Conservation (phyloP, 148 eudicot species). For the Vaccinium myrtillus region DNA sequence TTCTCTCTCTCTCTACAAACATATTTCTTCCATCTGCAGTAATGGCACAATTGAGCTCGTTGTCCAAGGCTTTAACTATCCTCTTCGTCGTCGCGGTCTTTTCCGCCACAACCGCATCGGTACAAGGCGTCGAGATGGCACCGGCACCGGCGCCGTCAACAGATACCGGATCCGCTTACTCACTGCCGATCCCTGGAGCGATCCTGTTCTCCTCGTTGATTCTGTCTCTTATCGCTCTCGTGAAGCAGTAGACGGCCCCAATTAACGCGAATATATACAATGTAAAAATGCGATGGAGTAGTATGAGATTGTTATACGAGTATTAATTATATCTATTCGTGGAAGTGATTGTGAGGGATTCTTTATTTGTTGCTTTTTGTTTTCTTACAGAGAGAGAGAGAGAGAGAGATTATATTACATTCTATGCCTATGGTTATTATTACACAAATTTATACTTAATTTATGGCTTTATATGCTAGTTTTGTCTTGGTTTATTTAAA, state of each 20-base stretch:
- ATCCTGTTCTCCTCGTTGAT: conserved; percentile 23
- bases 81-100: background rate
- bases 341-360: background rate
- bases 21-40: background rate
- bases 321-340: too few species aligned
- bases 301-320: background rate
- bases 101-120: conserved; percentile 1
- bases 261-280: too few species aligned
- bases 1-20: background rate
- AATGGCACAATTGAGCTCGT: conserved; percentile 3
- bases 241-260: background rate
- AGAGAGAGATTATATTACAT: background rate
- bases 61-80: conserved; percentile 15
- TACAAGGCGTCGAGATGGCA: conserved; percentile 15
- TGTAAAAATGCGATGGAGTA: too few species aligned
- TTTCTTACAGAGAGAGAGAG: background rate
- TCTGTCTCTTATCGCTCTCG: conserved; percentile 14
- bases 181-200: conserved; percentile 20
- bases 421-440: background rate
- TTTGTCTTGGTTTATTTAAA: too few species aligned
- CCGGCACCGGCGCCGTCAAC: conserved; percentile 6
- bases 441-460: background rate
- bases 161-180: conserved; percentile 19
- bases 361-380: background rate
- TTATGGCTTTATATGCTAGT: too few species aligned